Base-by-base conservation (phyloP, 1,284 basidiomycete species). In the Veloporphyrellus conicus region DNA sequence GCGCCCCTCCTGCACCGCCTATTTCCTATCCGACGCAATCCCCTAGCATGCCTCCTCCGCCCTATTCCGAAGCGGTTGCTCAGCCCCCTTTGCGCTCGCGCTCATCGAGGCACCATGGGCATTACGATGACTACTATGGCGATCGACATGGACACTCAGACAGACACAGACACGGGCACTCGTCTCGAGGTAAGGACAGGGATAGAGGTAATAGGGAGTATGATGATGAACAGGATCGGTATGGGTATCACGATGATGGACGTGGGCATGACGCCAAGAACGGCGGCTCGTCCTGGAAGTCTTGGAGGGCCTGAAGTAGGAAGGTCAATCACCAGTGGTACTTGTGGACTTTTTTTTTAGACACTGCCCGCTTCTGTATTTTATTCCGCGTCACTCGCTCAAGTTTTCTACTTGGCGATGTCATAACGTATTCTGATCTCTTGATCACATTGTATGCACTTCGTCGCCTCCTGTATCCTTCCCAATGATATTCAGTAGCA, bases 101-200 rank as follows among this genome's bases (percentile, higher is more conserved):
- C 37, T 49, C 60, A n/a, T 54, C 56, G 28, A 53, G 56, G 35
- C 52, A 54, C n/a, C 52, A 61, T 20, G 40, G 14, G 15, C 54
- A 53, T 16, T 23, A 52, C 29, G 32, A 48, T 18, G 43, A 46
- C 35, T 14, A 50, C 29, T 20, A 49, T 23, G 45, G 43, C 11
- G 55, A 54, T 25, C 47, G 46, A 20, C 55, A 32, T 10, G 48
- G 44, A 6, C 50, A 54, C 33, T 47, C 50, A 14, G 48, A 61
- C 34, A 43, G 48, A 39, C 50, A 53, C 22, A 33, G 46, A 19
- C 43, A 58, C 22, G 42, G 41, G 3, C 4, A 64, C 23, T 20
- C 37, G 12, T 20, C 50, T 23, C 44, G 38, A 14, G 43, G 55
- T 7, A 37, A 32, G 14, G 48, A 47, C 28, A 55, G 42, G 31